Base-by-base conservation (phyloP, 345 rosid species). In the Aurinia saxatilis region DNA sequence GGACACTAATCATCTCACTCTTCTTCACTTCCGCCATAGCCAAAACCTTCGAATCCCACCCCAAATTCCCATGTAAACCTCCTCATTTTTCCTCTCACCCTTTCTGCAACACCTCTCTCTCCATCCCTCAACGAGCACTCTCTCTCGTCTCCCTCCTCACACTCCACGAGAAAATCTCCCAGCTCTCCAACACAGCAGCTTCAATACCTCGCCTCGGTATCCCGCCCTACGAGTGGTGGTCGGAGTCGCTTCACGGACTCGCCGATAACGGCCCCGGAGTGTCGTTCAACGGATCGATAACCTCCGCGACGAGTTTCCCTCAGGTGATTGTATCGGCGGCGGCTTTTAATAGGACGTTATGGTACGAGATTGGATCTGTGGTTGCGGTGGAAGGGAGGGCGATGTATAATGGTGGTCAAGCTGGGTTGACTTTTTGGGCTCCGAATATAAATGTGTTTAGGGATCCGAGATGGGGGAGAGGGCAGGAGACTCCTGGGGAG, bases 401-500 rank as follows among this genome's bases (percentile, higher is more conserved):
- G 5, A 92, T 92, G 95, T 81, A 89, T 54, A 88, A 86, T 27
- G 76, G 57, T 21, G 93, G 96, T 3, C 96, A 88, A 71, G 90
- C 95, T 46, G 95, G 95, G 75, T 73, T 92, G 82, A 86, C 95
- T 1, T 88, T 75, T 61, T 86, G 98, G 98, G 98, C 96, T 5
- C 98, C 98, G 1, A 87, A 83, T 70, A 68, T 92, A 34, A 92
- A 89, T 34, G 76, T 92, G 55, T 92, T 86, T 55, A 78, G 95
- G 73, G 96, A 92, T 50, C 98, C 95, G 25, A 85, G 98, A 50
- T 88, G 98, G 98, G 96, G 98, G 1, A 83, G 98, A 67, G 96
- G 96, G 52, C 98, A 92, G 67, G 96, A 92, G 75, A 89, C 89
- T 73, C 93, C 95, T 2, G 95, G 98, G 2, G 98, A 92, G 60